These are phyloP conservation scores for Spizellomyces sp. DNA, from an alignment of 192 early-diverging fungal species.

Conservation along the genomic window DNA sequence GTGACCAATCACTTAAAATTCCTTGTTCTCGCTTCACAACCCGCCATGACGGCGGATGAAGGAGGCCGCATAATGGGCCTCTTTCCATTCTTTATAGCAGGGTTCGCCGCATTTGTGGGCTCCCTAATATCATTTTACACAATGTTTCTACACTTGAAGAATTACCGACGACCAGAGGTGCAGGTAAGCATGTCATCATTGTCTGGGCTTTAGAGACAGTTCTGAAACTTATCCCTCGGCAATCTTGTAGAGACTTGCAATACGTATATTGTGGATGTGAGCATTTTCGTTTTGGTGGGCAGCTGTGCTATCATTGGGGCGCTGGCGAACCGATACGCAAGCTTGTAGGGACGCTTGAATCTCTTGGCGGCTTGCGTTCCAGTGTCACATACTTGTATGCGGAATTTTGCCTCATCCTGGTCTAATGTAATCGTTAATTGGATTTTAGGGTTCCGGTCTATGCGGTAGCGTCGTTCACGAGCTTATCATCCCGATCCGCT, in stretches of 20 bases:
- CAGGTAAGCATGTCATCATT: conserved; percentile 40
- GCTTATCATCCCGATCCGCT: conserved; percentile 68
- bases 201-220: neutral
- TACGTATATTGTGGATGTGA: conserved; percentile 53
- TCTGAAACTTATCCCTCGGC: neutral
- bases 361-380: neutral
- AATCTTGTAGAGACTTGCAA: conserved; percentile 53
- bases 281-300: neutral
- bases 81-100: conserved; percentile 19
- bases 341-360: conserved; percentile 44
- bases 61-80: no score
- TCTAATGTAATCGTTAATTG: conserved; percentile 7
- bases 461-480: conserved; percentile 78
- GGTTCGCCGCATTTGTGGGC: conserved; percentile 16
- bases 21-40: no score
- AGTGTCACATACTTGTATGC: neutral
- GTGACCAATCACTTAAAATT: no score
- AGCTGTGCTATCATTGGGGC: neutral
- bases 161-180: conserved; percentile 53
- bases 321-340: conserved; percentile 10
- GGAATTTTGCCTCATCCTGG: neutral
- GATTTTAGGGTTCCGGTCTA: conserved; percentile 86
- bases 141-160: conserved; percentile 48
- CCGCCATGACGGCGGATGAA: no score
- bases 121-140: conserved; percentile 32